phyloP scores from a whole-genome alignment of 495 filamentous ascomycete species.

The Penicillium canescens region DNA sequence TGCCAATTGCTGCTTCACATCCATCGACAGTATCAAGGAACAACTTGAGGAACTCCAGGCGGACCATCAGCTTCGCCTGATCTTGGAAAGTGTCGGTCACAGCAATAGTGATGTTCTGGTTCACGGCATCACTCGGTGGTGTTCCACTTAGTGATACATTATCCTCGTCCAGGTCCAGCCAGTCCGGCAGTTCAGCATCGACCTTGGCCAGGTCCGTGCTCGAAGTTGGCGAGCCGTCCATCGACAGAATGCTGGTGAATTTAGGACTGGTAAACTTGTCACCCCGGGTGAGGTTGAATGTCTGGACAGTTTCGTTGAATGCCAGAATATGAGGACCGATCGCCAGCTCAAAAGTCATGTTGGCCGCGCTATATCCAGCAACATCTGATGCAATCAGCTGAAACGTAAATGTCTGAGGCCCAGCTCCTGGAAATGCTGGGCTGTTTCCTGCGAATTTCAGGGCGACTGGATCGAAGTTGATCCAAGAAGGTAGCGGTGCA shows the following conservation, averaged over 20 bases:
- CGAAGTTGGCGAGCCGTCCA: conserved; percentile 59
- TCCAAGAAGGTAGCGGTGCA: conserved; percentile 85
- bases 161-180: conserved; percentile 68
- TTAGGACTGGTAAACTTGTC: conserved; percentile 53
- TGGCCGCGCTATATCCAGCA: conserved; percentile 68
- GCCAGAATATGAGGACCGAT: conserved; percentile 68
- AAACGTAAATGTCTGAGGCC: conserved; percentile 72
- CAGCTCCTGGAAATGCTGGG: conserved; percentile 63
- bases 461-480: conserved; percentile 63
- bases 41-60: conserved; percentile 53
- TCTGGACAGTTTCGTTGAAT: conserved; percentile 57
- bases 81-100: conserved; percentile 66
- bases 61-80: conserved; percentile 61
- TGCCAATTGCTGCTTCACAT: conserved; percentile 60
- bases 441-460: conserved; percentile 76
- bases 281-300: conserved; percentile 60
- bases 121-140: conserved; percentile 53
- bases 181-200: conserved; percentile 58
- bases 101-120: conserved; percentile 65
- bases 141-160: conserved; percentile 65
- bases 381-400: conserved; percentile 80
- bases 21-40: conserved; percentile 42
- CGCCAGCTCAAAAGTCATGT: conserved; percentile 65
- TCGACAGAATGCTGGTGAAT: conserved; percentile 53
- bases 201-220: conserved; percentile 48